Evolutionary conservation across 352 stramenopile species (phyloP), one percentile per base, ranked within the genome.

Genomic region (Globisporangium abappressorium): DNA sequence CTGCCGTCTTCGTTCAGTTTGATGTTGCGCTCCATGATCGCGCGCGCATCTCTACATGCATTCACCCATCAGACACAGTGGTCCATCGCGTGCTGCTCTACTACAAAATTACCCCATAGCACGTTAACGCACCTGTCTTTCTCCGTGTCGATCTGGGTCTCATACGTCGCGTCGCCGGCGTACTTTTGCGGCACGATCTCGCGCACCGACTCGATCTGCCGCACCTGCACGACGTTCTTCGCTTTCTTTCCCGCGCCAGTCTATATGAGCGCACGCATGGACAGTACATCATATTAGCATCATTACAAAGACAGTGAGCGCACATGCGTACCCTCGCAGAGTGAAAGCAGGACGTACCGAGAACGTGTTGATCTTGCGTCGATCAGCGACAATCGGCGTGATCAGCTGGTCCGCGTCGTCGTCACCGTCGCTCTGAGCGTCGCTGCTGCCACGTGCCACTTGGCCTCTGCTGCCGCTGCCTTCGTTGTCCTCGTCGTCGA

Each of bases 121-220:
- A 4, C 30, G 5, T 33, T 33, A 33, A 38, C 63, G 20, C 38
- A 68, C 84, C 83, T 73, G 70, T 94, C 87, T 30, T 79, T 88
- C 66, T 82, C 85, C 49, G 87, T 94, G 72, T 94, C 87, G 54
- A 94, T 94, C 72, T 94, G 83, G 15, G 70, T 84, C 72, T 94
- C 87, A 65, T 94, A 93, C 38, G 87, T 94, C 60, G 87, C 87
- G 55, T 92, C 87, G 15, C 87, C 87, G 28, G 87, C 87, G 72
- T 93, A 94, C 53, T 87, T 70, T 62, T 93, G 82, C 26, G 83
- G 87, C 20, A 93, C 85, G 54, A 92, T 80, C 69, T 94, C 78
- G 34, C 87, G 87, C 69, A 81, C 79, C 2, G 87, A 94, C 67
- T 87, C 79, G 69, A 93, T 77, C 30, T 84, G 72, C 34, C 62